phyloP scores from a whole-genome alignment of 2,329 filamentous ascomycete species.

The Calonectria multiphialidica region DNA sequence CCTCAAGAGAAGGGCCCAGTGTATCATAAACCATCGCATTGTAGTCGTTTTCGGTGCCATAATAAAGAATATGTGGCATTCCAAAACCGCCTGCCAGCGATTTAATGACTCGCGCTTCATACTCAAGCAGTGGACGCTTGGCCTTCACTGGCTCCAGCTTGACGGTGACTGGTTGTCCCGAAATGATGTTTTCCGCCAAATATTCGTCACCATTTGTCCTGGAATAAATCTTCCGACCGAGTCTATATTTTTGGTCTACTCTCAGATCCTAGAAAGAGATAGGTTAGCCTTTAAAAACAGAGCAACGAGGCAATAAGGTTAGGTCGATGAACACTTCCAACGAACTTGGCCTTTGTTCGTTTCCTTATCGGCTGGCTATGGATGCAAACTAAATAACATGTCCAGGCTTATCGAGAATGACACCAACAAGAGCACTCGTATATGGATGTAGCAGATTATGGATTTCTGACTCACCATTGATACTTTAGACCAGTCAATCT shows the following conservation, averaged over 20 bases:
- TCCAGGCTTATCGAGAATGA: background rate
- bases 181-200: background rate
- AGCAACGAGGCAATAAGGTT: background rate
- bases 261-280: background rate
- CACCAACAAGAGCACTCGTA: background rate
- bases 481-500: background rate
- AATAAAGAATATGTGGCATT: slow-evolving; percentile 34
- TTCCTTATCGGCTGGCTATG: background rate
- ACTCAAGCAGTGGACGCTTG: slow-evolving; percentile 13
- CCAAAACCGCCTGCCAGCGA: slow-evolving; percentile 23
- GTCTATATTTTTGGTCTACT: background rate
- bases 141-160: slow-evolving; percentile 30
- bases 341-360: background rate
- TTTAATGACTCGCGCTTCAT: slow-evolving; percentile 31
- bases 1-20: slow-evolving; percentile 74
- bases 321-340: background rate
- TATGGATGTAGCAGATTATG: background rate
- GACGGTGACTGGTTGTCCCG: slow-evolving; percentile 49
- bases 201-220: background rate
- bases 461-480: background rate
- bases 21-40: slow-evolving; percentile 39
- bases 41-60: slow-evolving; percentile 34
- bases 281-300: background rate
- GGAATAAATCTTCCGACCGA: background rate
- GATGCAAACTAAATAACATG: background rate